Conservation (phyloP, 164 flowering plant species). For the Chloranthus sessilifolius region DNA sequence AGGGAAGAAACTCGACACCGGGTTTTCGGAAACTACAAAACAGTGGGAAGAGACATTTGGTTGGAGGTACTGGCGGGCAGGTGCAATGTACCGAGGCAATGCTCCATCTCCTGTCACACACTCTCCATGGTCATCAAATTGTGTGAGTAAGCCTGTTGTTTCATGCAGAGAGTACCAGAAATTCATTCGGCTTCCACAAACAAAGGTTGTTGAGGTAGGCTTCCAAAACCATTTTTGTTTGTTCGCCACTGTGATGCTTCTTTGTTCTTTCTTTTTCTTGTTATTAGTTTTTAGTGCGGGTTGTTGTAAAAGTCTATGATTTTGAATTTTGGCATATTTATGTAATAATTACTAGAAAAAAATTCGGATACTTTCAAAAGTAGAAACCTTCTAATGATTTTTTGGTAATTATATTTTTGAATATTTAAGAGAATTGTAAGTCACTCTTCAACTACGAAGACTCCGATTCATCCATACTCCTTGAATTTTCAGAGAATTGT, state of each 20-base stretch:
- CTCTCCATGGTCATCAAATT: slow-evolving; percentile 26
- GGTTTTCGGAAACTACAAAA: slow-evolving; percentile 78
- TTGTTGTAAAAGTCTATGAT: no score
- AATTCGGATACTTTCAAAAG: no score
- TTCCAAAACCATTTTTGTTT: neutral
- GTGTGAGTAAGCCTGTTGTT: slow-evolving; percentile 23
- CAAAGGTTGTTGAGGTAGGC: slow-evolving; percentile 61
- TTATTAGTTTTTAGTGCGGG: no score
- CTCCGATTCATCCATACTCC: no score
- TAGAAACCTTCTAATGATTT: no score
- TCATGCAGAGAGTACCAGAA: slow-evolving; percentile 22
- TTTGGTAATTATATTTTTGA: no score
- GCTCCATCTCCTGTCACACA: slow-evolving; percentile 63
- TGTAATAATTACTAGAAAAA: no score
- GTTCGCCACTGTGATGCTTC: no score
- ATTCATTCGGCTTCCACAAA: slow-evolving; percentile 33
- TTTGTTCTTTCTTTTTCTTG: neutral
- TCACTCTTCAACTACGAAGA: no score
- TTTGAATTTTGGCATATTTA: no score
- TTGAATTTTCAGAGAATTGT: no score
- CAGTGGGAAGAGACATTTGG: slow-evolving; percentile 91
- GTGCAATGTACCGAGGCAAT: slow-evolving; percentile 83
- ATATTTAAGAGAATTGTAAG: no score
- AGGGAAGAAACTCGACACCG: slow-evolving; percentile 82
- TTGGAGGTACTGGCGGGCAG: slow-evolving; percentile 83